Evolutionary conservation across 148 eudicot species (phyloP).

Genomic region (Limonium bicolor): DNA sequence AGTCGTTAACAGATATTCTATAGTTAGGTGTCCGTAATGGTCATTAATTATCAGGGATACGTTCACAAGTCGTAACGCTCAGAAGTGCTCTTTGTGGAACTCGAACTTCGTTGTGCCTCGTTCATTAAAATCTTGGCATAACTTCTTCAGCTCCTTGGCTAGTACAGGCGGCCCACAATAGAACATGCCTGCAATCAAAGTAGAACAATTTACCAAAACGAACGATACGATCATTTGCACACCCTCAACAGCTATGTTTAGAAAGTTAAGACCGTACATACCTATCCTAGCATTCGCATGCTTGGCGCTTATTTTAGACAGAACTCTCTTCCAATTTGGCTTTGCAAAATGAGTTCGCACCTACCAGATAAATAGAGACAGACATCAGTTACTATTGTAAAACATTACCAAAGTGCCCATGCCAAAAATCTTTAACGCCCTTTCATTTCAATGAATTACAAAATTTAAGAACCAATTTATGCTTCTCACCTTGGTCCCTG

Average conservation of each 20-base stretch:
- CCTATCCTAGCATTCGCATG: conserved; percentile 89
- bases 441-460: no score
- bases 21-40: no score
- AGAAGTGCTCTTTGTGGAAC: conserved; percentile 91
- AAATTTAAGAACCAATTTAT: no score
- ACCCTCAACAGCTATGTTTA: no score
- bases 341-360: conserved; percentile 92
- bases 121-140: conserved; percentile 67
- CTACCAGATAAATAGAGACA: conserved; percentile 18
- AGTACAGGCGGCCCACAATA: conserved; percentile 67
- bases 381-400: no score
- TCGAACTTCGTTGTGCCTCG: conserved; percentile 84
- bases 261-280: conserved; percentile 7
- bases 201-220: no score
- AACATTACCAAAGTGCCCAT: no score
- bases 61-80: no score
- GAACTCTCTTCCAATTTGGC: conserved; percentile 95
- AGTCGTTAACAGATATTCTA: no score
- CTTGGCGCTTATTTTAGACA: conserved; percentile 53
- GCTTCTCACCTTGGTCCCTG: conserved; percentile 90
- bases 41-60: no score
- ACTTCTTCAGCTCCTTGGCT: conserved; percentile 61
- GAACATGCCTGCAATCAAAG: conserved; percentile 66
- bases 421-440: no score
- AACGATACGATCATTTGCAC: no score